phyloP scores from a whole-genome alignment of 2,329 filamentous ascomycete genomes.

The Botrytis elliptica region DNA sequence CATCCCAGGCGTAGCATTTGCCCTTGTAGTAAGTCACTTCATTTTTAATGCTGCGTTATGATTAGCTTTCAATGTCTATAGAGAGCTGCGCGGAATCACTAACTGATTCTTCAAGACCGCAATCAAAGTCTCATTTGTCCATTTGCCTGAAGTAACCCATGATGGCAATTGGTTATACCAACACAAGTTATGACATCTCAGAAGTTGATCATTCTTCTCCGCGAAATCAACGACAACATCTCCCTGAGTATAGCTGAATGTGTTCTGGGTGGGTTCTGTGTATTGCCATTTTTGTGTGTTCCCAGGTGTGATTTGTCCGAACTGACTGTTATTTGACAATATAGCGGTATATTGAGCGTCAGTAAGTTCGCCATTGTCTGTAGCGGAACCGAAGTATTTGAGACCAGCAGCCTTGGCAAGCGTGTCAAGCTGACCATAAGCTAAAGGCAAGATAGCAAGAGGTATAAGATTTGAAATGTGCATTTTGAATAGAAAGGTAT shows the following conservation, averaged over 20 bases:
- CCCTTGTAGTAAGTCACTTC: conserved; percentile 60
- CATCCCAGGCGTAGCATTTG: conserved; percentile 63
- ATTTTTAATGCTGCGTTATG: conserved; percentile 47
- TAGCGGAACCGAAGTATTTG: conserved; percentile 57
- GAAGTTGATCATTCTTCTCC: conserved; percentile 48
- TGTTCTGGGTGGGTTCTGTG: conserved; percentile 55
- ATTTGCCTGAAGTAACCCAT: conserved; percentile 52
- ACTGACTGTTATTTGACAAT: conserved; percentile 55
- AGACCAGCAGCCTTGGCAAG: conserved; percentile 54
- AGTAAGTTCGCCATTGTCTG: conserved; percentile 54
- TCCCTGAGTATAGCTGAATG: conserved; percentile 58
- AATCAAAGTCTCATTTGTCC: conserved; percentile 58
- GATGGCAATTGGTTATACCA: conserved; percentile 53
- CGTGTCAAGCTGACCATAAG: conserved; percentile 26
- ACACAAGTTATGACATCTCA: conserved; percentile 61
- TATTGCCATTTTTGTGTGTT: conserved; percentile 65
- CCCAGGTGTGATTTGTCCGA: conserved; percentile 63
- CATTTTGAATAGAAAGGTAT: conserved; percentile 19
- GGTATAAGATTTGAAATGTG: conserved; percentile 18
- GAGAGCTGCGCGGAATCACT: not conserved
- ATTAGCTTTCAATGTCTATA: not conserved
- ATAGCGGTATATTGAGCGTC: conserved; percentile 53
- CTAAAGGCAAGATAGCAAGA: conserved; percentile 23
- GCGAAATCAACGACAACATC: conserved; percentile 54
- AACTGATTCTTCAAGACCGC: conserved; percentile 55